A percentile compares a stretch with the other conserved stretches of the same genome.
phyloP scores from a whole-genome alignment of 2,329 filamentous ascomycete species.

The Xylariaceae sp. region DNA sequence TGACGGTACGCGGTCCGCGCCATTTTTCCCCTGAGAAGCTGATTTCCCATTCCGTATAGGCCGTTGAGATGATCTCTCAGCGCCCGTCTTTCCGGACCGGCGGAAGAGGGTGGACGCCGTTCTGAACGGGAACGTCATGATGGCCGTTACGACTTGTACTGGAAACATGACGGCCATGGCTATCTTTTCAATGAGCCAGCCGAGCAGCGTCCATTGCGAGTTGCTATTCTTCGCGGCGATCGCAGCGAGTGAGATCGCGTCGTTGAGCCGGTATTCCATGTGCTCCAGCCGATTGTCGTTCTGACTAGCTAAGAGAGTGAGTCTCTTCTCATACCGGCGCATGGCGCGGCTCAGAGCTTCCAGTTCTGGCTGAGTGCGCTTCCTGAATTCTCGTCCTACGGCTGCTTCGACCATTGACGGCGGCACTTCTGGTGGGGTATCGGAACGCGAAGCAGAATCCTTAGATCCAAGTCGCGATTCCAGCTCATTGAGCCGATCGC shows the following conservation, averaged over 20 bases:
- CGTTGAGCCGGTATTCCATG: conserved; percentile 66
- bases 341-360: conserved; percentile 86
- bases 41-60: conserved; percentile 20
- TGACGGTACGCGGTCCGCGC: conserved; percentile 27
- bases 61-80: conserved; percentile 27
- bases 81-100: conserved; percentile 28
- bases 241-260: conserved; percentile 75
- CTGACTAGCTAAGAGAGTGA: conserved; percentile 67
- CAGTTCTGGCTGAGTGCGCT: conserved; percentile 69
- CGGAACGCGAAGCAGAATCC: conserved; percentile 13
- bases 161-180: conserved; percentile 38
- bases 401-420: conserved; percentile 38
- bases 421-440: conserved; percentile 29
- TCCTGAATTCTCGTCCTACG: conserved; percentile 54
- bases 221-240: conserved; percentile 57
- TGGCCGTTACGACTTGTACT: conserved; percentile 35
- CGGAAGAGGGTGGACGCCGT: conserved; percentile 34
- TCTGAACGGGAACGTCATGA: conserved; percentile 42
- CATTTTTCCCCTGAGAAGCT: conserved; percentile 17
- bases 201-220: conserved; percentile 34
- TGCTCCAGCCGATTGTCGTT: conserved; percentile 69
- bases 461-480: conserved; percentile 51
- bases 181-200: conserved; percentile 36
- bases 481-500: conserved; percentile 62
- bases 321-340: conserved; percentile 85